Percentiles rank a stretch among this genome's conserved stretches.
phyloP scores from a whole-genome alignment of 805 yeast species.

The Wickerhamomyces xylosicus region DNA sequence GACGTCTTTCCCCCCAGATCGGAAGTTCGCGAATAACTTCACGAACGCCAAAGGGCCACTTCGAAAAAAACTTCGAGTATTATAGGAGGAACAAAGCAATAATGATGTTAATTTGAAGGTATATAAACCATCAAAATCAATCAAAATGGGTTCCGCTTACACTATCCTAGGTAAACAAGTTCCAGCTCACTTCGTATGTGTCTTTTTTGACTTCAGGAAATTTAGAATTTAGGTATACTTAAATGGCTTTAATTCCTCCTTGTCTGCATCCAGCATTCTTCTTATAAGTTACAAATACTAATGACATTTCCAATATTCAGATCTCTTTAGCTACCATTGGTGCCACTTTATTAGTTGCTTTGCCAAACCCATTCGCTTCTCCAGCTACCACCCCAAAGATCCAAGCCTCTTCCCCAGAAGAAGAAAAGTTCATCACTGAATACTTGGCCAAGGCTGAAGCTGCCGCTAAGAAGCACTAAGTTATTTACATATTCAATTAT shows the following conservation, averaged over 20 bases:
- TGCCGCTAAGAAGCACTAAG: conserved; percentile 20
- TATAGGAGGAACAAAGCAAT: background rate
- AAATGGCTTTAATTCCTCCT: too few species aligned
- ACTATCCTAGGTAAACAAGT: conserved; percentile 74
- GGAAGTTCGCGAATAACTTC: background rate
- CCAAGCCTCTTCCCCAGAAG: conserved; percentile 75
- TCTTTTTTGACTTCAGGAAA: background rate
- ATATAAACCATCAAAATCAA: background rate
- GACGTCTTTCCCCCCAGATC: background rate
- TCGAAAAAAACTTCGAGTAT: conserved; percentile 3
- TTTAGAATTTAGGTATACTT: background rate
- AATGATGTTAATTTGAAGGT: background rate
- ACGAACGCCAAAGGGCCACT: conserved; percentile 1
- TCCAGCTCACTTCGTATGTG: conserved; percentile 67
- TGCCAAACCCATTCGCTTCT: conserved; percentile 55
- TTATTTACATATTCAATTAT: background rate
- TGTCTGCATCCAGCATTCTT: too few species aligned
- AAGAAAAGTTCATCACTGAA: conserved; percentile 72
- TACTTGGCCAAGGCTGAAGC: conserved; percentile 45
- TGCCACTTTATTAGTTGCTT: conserved; percentile 47
- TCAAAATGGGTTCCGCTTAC: conserved; percentile 75
- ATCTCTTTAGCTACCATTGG: conserved; percentile 78
- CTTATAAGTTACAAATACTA: background rate
- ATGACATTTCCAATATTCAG: conserved; percentile 18
- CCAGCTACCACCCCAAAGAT: conserved; percentile 42